Percentiles rank a stretch among this genome's conserved stretches.
Evolutionary conservation across 2,329 filamentous ascomycete species (phyloP).

Genomic region (Ophiostoma himal-ulmi): DNA sequence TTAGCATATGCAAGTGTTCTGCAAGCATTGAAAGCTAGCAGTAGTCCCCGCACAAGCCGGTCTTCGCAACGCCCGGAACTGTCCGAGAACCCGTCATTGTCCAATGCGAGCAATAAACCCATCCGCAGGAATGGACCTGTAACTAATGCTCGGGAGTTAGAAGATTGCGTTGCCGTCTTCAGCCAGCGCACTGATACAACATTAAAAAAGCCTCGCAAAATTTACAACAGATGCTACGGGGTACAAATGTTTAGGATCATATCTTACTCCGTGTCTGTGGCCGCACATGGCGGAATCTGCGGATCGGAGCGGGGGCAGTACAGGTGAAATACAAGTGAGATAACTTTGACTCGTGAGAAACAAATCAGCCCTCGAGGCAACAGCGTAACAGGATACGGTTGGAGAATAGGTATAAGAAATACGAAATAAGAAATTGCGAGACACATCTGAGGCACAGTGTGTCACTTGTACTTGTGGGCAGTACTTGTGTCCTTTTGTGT

Average conservation of each 20-base stretch:
- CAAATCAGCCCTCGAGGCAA: background rate
- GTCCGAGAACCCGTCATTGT: conserved; percentile 18
- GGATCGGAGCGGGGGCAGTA: background rate
- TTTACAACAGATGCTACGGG: background rate
- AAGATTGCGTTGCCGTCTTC: background rate
- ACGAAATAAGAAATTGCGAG: background rate
- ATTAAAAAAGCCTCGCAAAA: background rate
- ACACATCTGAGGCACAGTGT: background rate
- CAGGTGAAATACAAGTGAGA: background rate
- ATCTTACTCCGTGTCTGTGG: background rate
- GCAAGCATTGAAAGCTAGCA: background rate
- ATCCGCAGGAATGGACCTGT: background rate
- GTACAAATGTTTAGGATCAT: background rate
- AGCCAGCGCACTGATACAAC: background rate
- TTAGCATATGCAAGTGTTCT: background rate
- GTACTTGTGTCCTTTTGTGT: background rate
- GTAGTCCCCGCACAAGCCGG: background rate
- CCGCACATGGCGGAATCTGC: conserved; percentile 10
- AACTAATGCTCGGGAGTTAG: background rate
- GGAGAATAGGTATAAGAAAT: background rate
- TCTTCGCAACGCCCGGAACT: conserved; percentile 18
- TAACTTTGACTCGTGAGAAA: background rate
- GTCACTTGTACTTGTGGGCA: background rate
- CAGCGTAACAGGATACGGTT: background rate
- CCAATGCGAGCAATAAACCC: background rate